These are phyloP conservation scores for Hagleromyces aurorensis DNA, from an alignment of 805 yeast species.

Conservation along the genomic window DNA sequence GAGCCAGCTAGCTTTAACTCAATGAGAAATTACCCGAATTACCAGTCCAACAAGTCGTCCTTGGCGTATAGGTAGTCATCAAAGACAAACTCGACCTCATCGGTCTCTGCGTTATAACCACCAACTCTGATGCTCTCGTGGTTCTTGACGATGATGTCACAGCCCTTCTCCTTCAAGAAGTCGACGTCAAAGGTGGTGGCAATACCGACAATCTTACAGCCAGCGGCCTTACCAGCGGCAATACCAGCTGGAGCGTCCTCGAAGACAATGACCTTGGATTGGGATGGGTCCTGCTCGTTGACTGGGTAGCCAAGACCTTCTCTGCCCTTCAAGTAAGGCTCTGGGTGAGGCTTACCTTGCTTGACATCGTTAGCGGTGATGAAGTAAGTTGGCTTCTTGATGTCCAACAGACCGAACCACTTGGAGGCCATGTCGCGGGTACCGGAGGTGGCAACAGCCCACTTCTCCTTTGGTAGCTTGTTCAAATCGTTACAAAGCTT, in stretches of 20 bases:
- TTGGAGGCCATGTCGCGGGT: conserved; percentile 67
- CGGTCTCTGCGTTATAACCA: conserved; percentile 40
- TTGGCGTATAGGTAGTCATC: conserved; percentile 34
- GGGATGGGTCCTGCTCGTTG: conserved; percentile 31
- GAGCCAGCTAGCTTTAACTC: too few relatives aligned
- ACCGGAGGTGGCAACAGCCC: conserved; percentile 88
- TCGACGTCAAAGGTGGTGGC: conserved; percentile 71
- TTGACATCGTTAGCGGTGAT: conserved; percentile 76
- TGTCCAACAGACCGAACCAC: conserved; percentile 64
- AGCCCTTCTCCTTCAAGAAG: conserved; percentile 66
- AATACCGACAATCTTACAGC: conserved; percentile 75
- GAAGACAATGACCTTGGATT: conserved; percentile 52
- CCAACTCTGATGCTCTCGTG: conserved; percentile 53
- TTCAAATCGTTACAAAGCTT: conserved; percentile 50
- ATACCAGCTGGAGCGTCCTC: conserved; percentile 91
- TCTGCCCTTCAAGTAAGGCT: conserved; percentile 62
- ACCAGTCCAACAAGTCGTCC: conserved; percentile 32
- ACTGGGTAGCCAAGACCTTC: conserved; percentile 33
- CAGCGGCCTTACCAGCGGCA: conserved; percentile 75
- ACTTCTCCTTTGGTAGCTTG: conserved; percentile 46
- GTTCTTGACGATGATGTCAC: conserved; percentile 73
- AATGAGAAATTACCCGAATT: too few relatives aligned
- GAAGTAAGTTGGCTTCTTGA: conserved; percentile 61
- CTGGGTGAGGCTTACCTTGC: conserved; percentile 81
- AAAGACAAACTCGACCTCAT: conserved; percentile 33